Base-by-base conservation (phyloP, 1,284 basidiomycete genomes). In the Agroathelia rolfsii region DNA sequence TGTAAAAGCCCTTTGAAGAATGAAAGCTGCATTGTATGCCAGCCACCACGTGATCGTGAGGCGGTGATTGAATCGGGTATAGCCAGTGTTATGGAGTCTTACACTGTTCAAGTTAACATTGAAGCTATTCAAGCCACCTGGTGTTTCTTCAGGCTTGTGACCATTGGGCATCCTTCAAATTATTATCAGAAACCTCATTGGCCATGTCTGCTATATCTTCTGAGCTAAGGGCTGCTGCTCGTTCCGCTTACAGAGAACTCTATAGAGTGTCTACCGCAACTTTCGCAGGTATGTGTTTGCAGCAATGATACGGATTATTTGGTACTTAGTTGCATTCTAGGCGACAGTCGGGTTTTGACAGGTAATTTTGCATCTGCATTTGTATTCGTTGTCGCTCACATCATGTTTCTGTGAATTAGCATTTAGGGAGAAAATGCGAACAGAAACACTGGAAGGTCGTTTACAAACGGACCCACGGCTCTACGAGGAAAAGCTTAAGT, bases 161-260 rank as follows among this genome's bases (percentile, higher is more conserved):
- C n/a, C n/a, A n/a, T n/a, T n/a, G n/a, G n/a, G n/a, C n/a, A n/a
- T n/a, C n/a, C n/a, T n/a, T n/a, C n/a, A n/a, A n/a, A n/a, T n/a
- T n/a, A n/a, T n/a, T n/a, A n/a, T n/a, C n/a, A n/a, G n/a, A n/a
- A n/a, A n/a, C n/a, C n/a, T n/a, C n/a, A n/a, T n/a, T n/a, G n/a
- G 16, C 13, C 27, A 72, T 72, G 69, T 54, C 68, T 12, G 52
- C 71, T 35, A 50, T 13, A 11, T 11, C 66, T 14, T 52, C 58
- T 3, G 49, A 56, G 14, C 56, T 74, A 16, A 58, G 49, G 44
- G 63, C 65, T 16, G 64, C 71, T 11, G 79, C 76, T 21, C 72
- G 82, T 29, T 64, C 82, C 29, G 79, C 78, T 8, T 87, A 87
- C 47, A 66, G 83, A 15, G 60, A 69, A 41, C 57, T 83, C 2